These are phyloP conservation scores for Pyrus betulifolia DNA, from an alignment of 306 rosid genomes.

Conservation along the genomic window DNA sequence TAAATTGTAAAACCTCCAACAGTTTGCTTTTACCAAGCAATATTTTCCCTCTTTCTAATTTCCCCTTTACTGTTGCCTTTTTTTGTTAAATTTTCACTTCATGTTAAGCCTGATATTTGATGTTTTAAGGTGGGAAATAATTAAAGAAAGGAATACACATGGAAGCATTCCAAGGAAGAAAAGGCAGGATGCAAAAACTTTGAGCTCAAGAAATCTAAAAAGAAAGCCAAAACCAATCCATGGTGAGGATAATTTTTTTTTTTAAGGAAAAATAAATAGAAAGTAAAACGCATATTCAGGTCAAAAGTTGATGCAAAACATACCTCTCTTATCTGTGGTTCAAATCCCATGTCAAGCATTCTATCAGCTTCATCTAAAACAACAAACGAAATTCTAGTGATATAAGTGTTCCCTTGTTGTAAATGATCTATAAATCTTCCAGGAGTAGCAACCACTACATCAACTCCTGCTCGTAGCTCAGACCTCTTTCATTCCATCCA, in stretches of 20 bases:
- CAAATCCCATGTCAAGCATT: slow-evolving; percentile 96
- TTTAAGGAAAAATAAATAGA: background rate
- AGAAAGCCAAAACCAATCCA: background rate
- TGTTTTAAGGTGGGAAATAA: background rate
- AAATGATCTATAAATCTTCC: slow-evolving; percentile 87
- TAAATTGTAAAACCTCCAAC: background rate
- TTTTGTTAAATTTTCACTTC: background rate
- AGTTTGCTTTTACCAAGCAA: background rate
- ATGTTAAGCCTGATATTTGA: background rate
- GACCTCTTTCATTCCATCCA: slow-evolving; percentile 50
- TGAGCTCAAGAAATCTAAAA: background rate
- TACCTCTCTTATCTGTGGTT: slow-evolving; percentile 84
- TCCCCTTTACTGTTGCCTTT: background rate
- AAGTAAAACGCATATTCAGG: background rate
- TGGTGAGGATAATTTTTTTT: background rate
- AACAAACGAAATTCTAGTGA: slow-evolving; percentile 71
- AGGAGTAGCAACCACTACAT: slow-evolving; percentile 79
- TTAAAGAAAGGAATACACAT: background rate
- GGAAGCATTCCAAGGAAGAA: background rate
- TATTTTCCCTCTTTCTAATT: background rate
- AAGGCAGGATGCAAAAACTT: background rate
- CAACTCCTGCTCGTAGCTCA: slow-evolving; percentile 77
- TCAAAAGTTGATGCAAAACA: slow-evolving; percentile 5
- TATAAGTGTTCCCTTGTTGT: slow-evolving; percentile 78
- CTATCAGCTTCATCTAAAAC: slow-evolving; percentile 91